Conservation (phyloP, 768 basidiomycete species). For the Russula foetens region DNA sequence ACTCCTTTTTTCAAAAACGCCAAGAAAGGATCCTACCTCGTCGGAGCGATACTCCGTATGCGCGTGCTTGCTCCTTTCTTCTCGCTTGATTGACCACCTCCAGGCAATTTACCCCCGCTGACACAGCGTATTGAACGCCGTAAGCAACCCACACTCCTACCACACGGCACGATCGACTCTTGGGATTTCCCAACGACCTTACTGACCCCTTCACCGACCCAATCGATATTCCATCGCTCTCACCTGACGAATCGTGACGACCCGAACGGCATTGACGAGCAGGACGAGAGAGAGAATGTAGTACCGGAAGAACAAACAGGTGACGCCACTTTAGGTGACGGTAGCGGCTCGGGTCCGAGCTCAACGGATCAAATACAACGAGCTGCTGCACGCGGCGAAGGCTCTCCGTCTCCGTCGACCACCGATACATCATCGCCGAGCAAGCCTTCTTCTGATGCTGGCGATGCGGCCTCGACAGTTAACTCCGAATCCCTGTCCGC, state of each 20-base stretch:
- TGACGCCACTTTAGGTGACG: background rate
- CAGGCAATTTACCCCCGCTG: conserved; percentile 66
- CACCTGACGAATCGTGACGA: background rate
- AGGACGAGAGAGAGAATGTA: background rate
- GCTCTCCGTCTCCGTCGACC: background rate
- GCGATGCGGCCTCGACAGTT: background rate
- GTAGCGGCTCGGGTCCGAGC: background rate
- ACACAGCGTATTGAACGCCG: conserved; percentile 63
- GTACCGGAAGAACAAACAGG: background rate
- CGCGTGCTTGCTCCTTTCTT: background rate
- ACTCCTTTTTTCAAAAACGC: conserved; percentile 72
- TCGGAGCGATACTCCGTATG: conserved; percentile 63
- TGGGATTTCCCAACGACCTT: conserved; percentile 64
- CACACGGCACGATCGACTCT: conserved; percentile 55
- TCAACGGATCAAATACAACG: background rate
- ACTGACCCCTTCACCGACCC: conserved; percentile 4
- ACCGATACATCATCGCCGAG: background rate
- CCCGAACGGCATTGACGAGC: background rate
- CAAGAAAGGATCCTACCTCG: conserved; percentile 73
- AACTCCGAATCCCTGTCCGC: background rate
- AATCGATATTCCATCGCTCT: background rate
- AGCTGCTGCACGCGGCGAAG: background rate
- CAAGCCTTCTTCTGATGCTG: background rate
- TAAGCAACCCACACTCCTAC: conserved; percentile 33
- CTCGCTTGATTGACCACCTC: background rate